Base-by-base conservation (phyloP, 164 flowering plant genomes). In the Chloranthus sessilifolius region DNA sequence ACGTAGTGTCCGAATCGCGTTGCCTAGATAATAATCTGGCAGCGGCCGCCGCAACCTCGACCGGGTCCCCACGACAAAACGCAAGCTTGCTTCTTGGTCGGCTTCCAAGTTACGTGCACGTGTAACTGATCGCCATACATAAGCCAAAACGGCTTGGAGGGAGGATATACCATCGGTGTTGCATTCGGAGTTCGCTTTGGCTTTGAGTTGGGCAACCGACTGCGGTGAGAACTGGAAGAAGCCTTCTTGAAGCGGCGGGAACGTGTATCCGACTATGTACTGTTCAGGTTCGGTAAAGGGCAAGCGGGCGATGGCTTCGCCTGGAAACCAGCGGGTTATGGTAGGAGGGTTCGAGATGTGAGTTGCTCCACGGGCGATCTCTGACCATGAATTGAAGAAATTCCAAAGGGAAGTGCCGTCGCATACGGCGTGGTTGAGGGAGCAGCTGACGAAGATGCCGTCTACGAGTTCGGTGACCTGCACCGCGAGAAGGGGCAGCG, bases 381-480 rank as follows among this genome's bases (percentile, higher is more conserved):
- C 80, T 3, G 78, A 68, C 75, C 72, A 76, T 0, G 68, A 1
- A 19, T 74, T 74, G 49, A 79, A 55, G 69, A 78, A 70, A 47
- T 74, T 42, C 83, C 81, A 76, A 62, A 56, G 78, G 10, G 83
- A 68, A 10, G 77, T 70, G 5, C 85, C 85, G 46, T 82, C 82
- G 0, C 24, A 78, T 1, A 72, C 20, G 12, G 6, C 25, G 28
- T 82, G 83, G 59, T 79, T 78, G 45, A 78, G 44, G 22, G 80
- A 67, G 52, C 74, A 72, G 7, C 80, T 84, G 0, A 80, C 53
- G 64, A 80, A 80, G 23, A 80, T 19, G 11, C 85, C 85, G 28
- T 83, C 86, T 0, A 52, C 7, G 1, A 80, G 49, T 41, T 80
- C 74, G 0, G 87, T 83, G 1, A 78, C 70, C 47, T 82, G 83